Base-by-base conservation (phyloP, 345 rosid species). In the Nasturtium officinale region DNA sequence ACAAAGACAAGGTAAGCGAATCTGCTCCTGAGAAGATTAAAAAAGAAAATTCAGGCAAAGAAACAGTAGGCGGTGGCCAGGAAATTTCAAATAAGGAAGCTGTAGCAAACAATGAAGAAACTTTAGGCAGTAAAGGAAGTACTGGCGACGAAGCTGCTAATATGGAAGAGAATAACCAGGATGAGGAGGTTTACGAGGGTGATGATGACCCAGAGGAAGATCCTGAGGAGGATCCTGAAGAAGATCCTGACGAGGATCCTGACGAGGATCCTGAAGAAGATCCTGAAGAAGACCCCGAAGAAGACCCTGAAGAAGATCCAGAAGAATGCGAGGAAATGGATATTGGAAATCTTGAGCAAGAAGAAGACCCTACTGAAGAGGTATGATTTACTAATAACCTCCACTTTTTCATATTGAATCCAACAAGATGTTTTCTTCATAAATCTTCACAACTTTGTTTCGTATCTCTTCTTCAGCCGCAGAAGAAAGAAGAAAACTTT, bases 261-360 rank as follows among this genome's bases (percentile, higher is more conserved):
- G 90, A 82, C 30, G 77, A 73, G 75, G 91, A 90, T 59, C 91
- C 90, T 0, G 96, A 90, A 67, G 96, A 87, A 59, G 89, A 86
- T 72, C 86, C 87, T 0, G 91, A 83, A 2, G 80, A 76, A 3
- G 72, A 75, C 4, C 71, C 67, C 5, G 73, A 56, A 13, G 73
- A 60, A 59, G 89, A 87, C 72, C 86, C 87, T 0, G 73, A 56
- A 13, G 73, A 60, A 59, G 89, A 87, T 72, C 86, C 87, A 0
- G 90, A 82, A 60, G 80, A 77, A 52, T 63, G 58, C 60, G 89
- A 87, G 68, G 89, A 83, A 74, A 71, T 72, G 79, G 92, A 83
- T 32, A 87, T 80, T 71, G 83, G 62, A 63, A 78, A 72, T 76
- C 66, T 79, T 64, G 83, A 83, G 73, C 72, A 65, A 42, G 85